Percentiles rank a stretch among this genome's conserved stretches.
These are phyloP conservation scores for Noccaea bulbosa DNA, from an alignment of 345 rosid species.

Conservation along the genomic window DNA sequence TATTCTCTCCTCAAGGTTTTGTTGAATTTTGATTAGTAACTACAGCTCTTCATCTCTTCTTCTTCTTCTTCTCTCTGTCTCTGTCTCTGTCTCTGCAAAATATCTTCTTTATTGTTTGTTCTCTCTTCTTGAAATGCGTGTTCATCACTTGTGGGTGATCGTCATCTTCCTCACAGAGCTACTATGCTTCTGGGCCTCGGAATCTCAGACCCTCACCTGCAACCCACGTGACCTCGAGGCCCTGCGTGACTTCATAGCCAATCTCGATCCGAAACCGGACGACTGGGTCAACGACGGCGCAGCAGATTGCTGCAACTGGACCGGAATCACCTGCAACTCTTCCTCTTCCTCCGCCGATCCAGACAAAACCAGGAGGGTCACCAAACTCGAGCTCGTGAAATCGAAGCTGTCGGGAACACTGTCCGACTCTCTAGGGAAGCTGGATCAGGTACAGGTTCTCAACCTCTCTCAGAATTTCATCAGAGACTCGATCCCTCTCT, in stretches of 20 bases:
- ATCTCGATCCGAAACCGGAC: slow-evolving; percentile 46
- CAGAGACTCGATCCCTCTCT: slow-evolving; percentile 51
- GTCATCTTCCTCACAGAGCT: slow-evolving; percentile 45
- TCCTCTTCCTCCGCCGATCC: slow-evolving; percentile 10
- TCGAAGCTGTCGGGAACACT: slow-evolving; percentile 54
- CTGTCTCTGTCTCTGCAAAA: background rate
- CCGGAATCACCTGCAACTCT: slow-evolving; percentile 57
- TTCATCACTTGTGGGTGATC: slow-evolving; percentile 45
- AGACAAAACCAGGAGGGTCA: slow-evolving; percentile 48
- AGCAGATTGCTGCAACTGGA: slow-evolving; percentile 67
- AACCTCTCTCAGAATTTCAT: slow-evolving; percentile 66
- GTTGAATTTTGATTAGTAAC: background rate
- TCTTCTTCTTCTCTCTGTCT: slow-evolving; percentile 21
- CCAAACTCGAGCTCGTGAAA: slow-evolving; percentile 47
- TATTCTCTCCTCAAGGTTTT: slow-evolving; percentile 11
- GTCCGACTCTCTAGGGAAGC: slow-evolving; percentile 52
- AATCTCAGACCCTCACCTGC: slow-evolving; percentile 56
- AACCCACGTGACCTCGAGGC: slow-evolving; percentile 55
- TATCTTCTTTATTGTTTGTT: background rate
- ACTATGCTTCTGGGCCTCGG: slow-evolving; percentile 37
- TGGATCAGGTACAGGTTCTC: slow-evolving; percentile 56
- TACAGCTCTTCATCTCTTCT: too few relatives aligned
- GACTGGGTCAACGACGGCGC: slow-evolving; percentile 45
- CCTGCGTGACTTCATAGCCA: slow-evolving; percentile 49
- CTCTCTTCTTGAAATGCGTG: slow-evolving; percentile 50